These are phyloP conservation scores for Cladosporium cucumerinum DNA, from an alignment of 2,329 filamentous ascomycete species.

Conservation along the genomic window DNA sequence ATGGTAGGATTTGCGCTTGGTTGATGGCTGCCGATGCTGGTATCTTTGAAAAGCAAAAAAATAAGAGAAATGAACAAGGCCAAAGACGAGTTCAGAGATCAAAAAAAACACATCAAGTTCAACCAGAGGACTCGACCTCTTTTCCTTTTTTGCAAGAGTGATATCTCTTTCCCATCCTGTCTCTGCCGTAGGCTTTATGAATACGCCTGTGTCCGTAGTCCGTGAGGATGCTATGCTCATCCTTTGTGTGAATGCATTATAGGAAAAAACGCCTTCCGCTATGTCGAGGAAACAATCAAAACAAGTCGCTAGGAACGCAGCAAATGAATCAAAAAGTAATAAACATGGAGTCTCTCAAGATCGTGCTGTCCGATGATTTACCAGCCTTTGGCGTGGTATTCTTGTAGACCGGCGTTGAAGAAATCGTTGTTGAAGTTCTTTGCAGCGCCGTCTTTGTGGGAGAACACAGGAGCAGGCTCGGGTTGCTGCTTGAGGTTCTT, in stretches of 20 bases:
- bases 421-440: slow-evolving; percentile 78
- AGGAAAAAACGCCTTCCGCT: slow-evolving; percentile 10
- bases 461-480: slow-evolving; percentile 55
- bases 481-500: slow-evolving; percentile 71
- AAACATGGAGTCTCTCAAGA: slow-evolving; percentile 13
- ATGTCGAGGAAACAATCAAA: slow-evolving; percentile 10
- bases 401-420: slow-evolving; percentile 76
- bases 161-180: slow-evolving; percentile 2
- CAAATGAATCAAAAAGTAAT: slow-evolving; percentile 6
- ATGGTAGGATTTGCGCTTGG: background rate
- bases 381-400: slow-evolving; percentile 85
- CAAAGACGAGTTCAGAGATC: background rate
- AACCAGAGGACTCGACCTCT: background rate
- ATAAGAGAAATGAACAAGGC: background rate
- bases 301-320: slow-evolving; percentile 13
- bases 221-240: slow-evolving; percentile 14
- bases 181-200: slow-evolving; percentile 1
- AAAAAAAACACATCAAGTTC: background rate
- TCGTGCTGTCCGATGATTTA: slow-evolving; percentile 42
- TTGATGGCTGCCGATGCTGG: slow-evolving; percentile 10
- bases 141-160: background rate
- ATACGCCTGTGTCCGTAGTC: slow-evolving; percentile 10
- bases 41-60: slow-evolving; percentile 8
- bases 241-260: slow-evolving; percentile 11
- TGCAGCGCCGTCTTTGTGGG: slow-evolving; percentile 31